Evolutionary conservation across 805 yeast genomes (phyloP).

Genomic region (Ogataea thermomethanolica): DNA sequence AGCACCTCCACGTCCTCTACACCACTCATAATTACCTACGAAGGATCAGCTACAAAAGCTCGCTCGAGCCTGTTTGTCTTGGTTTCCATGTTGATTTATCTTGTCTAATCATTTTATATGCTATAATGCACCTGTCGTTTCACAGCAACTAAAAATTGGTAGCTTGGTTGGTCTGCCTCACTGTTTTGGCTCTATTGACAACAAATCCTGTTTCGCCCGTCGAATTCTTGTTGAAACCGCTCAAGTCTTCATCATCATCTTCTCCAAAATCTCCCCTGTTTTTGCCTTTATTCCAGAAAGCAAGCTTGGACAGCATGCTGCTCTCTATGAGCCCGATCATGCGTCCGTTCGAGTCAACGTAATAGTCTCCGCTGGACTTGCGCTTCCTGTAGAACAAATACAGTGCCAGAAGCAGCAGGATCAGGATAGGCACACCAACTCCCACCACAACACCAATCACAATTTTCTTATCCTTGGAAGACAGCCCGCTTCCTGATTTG

Average conservation of each 20-base stretch:
- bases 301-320: conserved; percentile 24
- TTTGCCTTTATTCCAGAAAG: conserved; percentile 24
- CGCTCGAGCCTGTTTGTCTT: background rate
- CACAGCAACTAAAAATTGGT: conserved; percentile 21
- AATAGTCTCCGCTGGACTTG: conserved; percentile 21
- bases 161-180: conserved; percentile 27
- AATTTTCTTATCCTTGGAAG: conserved; percentile 47
- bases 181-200: conserved; percentile 30
- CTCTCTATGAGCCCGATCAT: conserved; percentile 31
- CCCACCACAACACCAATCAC: conserved; percentile 72
- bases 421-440: conserved; percentile 60
- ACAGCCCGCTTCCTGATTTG: conserved; percentile 37
- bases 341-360: conserved; percentile 35
- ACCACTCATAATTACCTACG: background rate
- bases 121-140: background rate
- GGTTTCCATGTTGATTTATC: background rate
- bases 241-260: conserved; percentile 22
- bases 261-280: conserved; percentile 25
- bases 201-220: conserved; percentile 30
- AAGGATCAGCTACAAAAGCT: conserved; percentile 1
- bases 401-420: conserved; percentile 22
- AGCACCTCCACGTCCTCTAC: background rate
- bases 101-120: background rate
- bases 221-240: conserved; percentile 11
- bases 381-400: conserved; percentile 19